Conservation (phyloP, 805 yeast species). For the Saturnispora serradocipensis region DNA sequence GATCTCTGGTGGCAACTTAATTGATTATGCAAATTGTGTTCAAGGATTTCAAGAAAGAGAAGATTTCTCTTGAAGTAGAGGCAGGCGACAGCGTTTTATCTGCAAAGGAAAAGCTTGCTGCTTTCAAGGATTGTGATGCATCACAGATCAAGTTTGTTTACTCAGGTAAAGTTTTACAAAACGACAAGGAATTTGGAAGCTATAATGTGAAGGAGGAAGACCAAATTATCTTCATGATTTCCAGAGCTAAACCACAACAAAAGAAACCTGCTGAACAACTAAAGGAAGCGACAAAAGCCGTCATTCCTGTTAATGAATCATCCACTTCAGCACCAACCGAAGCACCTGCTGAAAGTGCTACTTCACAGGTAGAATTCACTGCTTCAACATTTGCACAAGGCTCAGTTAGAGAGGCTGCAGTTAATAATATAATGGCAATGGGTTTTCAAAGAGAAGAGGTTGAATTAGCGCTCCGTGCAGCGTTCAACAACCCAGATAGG, state of each 20-base stretch:
- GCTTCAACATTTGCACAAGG: conserved; percentile 70
- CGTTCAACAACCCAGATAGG: conserved; percentile 94
- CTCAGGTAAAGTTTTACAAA: conserved; percentile 81
- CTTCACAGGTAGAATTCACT: conserved; percentile 21
- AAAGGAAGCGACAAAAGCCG: conserved; percentile 14
- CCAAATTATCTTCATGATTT: conserved; percentile 86
- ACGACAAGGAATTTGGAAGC: conserved; percentile 62
- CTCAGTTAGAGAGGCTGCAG: conserved; percentile 64
- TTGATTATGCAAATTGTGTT: conserved; percentile 62
- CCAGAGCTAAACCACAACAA: conserved; percentile 38
- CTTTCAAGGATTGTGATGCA: conserved; percentile 56
- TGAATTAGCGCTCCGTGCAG: conserved; percentile 86
- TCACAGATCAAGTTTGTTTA: conserved; percentile 80
- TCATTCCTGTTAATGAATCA: conserved; percentile 11
- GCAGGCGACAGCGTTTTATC: conserved; percentile 52
- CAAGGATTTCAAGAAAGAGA: conserved; percentile 90
- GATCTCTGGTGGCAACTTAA: conserved; percentile 13
- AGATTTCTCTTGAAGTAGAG: conserved; percentile 71
- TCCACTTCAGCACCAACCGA: conserved; percentile 19
- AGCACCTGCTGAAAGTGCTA: conserved; percentile 10
- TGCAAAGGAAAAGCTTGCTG: conserved; percentile 68
- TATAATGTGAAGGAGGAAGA: conserved; percentile 78
- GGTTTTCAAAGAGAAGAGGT: conserved; percentile 87
- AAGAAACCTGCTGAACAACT: conserved; percentile 20
- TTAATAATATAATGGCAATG: conserved; percentile 85